Evolutionary conservation across 768 basidiomycete species (phyloP), one percentile per base, ranked within the genome.

Genomic region (Mycena venus): DNA sequence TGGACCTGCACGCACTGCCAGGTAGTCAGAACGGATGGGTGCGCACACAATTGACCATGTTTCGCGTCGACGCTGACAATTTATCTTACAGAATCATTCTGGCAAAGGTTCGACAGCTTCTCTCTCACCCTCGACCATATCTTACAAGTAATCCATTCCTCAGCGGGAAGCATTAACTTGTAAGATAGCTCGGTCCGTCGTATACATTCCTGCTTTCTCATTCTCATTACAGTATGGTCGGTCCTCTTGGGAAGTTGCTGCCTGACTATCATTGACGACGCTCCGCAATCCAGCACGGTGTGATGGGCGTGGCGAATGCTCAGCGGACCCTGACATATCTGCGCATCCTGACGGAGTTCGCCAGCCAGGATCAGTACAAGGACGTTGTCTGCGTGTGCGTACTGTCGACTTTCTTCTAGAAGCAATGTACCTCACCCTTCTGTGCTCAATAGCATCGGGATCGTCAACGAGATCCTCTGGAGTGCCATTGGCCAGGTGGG

Each of bases 261-360:
- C 23, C 2, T 15, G 14, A 12, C 21, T 9, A 55, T 63, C 21
- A 44, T 32, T 36, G 38, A 55, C 56, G 17, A 34, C n/a, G 36
- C 36, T 27, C 2, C 34, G 47, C 19, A 60, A 47, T 36, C 25
- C n/a, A 70, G 76, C 89, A 92, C 77, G 94, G 95, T 68, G 91
- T 94, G 64, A 97, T 97, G 96, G 96, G 96, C 51, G 85, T 94
- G 44, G 94, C 95, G 56, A 98, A 98, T 77, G 96, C 94, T 12
- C 94, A 97, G 78, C 91, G 97, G 34, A 90, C 94, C 21, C 87
- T 97, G 69, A 92, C 94, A 77, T 93, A 95, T 80, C 92, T 97
- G 78, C 91, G 95, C 34, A 92, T 93, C 74, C 80, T 95, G 70
- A 91, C 92, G 68, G 95, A 95, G 84, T 97, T 98, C 86, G 93